These are phyloP conservation scores for Pythium dissotocum DNA, from an alignment of 352 stramenopile genomes.

Conservation along the genomic window DNA sequence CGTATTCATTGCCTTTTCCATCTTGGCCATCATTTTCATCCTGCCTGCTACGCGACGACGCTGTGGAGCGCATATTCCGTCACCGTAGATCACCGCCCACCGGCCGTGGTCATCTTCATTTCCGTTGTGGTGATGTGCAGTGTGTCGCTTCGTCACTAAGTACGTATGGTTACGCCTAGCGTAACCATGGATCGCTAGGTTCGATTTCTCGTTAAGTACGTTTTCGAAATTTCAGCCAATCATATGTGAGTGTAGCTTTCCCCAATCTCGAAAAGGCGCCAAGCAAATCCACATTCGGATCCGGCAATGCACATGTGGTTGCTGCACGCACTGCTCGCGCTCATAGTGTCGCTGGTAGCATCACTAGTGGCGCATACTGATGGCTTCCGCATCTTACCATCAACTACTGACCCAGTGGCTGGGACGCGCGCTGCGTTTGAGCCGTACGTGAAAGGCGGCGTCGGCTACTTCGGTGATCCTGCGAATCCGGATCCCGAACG, in stretches of 20 bases:
- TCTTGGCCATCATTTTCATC: not conserved
- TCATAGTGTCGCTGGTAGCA: not conserved
- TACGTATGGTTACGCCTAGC: not conserved
- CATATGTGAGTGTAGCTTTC: not conserved
- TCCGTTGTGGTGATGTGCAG: not conserved
- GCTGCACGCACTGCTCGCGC: not conserved
- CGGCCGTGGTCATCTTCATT: not conserved
- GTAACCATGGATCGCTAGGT: not conserved
- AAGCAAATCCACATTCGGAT: not conserved
- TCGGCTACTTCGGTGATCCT: slow-evolving; percentile 85
- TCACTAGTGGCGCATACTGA: not conserved
- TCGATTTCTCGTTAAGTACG: not conserved
- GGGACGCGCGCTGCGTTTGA: slow-evolving; percentile 60
- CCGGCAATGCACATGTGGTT: not conserved
- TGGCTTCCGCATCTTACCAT: slow-evolving; percentile 45
- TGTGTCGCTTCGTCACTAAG: not conserved
- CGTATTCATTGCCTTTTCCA: slow-evolving; percentile 35
- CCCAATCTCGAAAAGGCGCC: slow-evolving; percentile 8
- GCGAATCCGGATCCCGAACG: slow-evolving; percentile 56
- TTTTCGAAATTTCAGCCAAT: not conserved
- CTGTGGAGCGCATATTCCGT: slow-evolving; percentile 19
- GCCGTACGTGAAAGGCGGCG: slow-evolving; percentile 80
- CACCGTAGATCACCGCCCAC: not conserved
- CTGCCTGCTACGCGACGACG: not conserved
- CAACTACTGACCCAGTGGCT: slow-evolving; percentile 31